Percentiles rank a stretch among this genome's conserved stretches.
phyloP scores from a whole-genome alignment of 1,284 basidiomycete species.

The Cutaneotrichosporon arboriforme region DNA sequence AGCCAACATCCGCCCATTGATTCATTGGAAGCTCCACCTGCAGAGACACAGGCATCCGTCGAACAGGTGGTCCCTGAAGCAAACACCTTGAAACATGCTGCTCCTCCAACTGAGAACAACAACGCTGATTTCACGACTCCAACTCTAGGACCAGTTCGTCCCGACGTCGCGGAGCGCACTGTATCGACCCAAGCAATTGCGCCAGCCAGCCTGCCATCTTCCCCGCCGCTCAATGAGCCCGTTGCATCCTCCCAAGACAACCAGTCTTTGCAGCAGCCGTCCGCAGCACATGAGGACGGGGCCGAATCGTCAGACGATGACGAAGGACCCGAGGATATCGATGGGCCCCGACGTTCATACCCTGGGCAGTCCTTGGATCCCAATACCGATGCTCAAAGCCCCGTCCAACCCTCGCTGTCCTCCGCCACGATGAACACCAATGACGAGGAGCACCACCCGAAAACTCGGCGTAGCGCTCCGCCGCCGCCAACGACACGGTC shows the following conservation, averaged over 20 bases:
- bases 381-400: background rate
- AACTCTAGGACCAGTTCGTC: slow-evolving; percentile 7
- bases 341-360: slow-evolving; percentile 29
- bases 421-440: too few relatives aligned
- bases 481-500: slow-evolving; percentile 27
- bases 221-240: slow-evolving; percentile 12
- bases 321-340: slow-evolving; percentile 48
- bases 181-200: slow-evolving; percentile 37
- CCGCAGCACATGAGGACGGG: background rate
- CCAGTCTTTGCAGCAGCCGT: background rate
- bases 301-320: slow-evolving; percentile 34
- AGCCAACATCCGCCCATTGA: too few relatives aligned
- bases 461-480: slow-evolving; percentile 38
- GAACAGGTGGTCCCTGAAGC: too few relatives aligned
- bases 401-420: too few relatives aligned
- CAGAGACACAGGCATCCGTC: too few relatives aligned
- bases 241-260: background rate
- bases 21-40: too few relatives aligned
- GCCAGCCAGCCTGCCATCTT: slow-evolving; percentile 25
- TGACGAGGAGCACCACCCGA: slow-evolving; percentile 14
- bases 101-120: too few relatives aligned
- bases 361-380: slow-evolving; percentile 19
- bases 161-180: slow-evolving; percentile 26
- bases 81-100: too few relatives aligned
- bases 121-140: background rate